phyloP scores from a whole-genome alignment of 192 early-diverging fungal genomes.

The Allomyces arbusculus region DNA sequence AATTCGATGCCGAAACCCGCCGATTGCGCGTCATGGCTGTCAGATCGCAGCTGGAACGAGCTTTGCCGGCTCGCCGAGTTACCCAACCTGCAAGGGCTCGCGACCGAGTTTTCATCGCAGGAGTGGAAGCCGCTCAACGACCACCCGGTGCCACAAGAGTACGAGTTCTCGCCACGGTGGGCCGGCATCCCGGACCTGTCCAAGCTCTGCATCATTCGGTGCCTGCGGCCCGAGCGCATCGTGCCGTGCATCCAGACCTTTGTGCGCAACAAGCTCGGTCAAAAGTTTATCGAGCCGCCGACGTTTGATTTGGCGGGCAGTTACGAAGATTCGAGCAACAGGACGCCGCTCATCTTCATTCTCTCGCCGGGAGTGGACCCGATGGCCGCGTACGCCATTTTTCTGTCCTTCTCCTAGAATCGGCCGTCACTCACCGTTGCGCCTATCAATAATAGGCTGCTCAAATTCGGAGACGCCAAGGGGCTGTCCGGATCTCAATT shows the following conservation, averaged over 20 bases:
- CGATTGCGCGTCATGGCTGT: constrained; percentile 7
- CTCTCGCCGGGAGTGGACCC: constrained; percentile 44
- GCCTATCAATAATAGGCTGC: constrained; percentile 15
- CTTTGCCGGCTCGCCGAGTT: constrained; percentile 25
- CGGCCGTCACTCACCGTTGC: no score
- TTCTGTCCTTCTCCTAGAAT: neutral
- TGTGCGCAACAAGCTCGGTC: constrained; percentile 35
- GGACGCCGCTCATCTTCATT: constrained; percentile 33
- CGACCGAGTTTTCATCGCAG: constrained; percentile 18
- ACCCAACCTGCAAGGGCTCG: constrained; percentile 25
- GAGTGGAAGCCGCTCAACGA: constrained; percentile 29
- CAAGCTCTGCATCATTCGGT: constrained; percentile 25
- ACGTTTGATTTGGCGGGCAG: constrained; percentile 36
- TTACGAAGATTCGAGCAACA: constrained; percentile 35
- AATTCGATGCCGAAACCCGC: constrained; percentile 14
- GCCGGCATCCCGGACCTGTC: constrained; percentile 23
- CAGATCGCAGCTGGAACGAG: constrained; percentile 36
- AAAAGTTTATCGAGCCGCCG: constrained; percentile 45
- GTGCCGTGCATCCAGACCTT: constrained; percentile 31
- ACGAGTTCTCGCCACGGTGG: constrained; percentile 24
- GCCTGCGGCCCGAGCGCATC: constrained; percentile 28
- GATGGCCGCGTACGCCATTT: constrained; percentile 25
- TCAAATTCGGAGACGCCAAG: constrained; percentile 43
- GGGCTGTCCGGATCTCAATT: constrained; percentile 28
- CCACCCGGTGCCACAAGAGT: constrained; percentile 14